Evolutionary conservation across 306 rosid species (phyloP).

Genomic region (Fragaria iinumae): DNA sequence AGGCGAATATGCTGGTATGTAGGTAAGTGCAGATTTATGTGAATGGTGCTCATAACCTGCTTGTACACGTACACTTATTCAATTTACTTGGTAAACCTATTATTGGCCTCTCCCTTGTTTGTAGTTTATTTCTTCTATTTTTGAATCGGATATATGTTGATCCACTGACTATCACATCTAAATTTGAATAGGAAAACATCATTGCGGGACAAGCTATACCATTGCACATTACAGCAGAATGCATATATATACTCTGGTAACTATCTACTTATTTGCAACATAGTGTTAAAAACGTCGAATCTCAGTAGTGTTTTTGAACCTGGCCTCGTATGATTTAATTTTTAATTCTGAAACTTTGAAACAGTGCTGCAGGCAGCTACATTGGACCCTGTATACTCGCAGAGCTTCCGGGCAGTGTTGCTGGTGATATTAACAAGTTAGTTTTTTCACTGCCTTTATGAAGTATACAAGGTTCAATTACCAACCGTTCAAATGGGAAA

Average conservation of each 20-base stretch:
- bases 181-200: constrained; percentile 55
- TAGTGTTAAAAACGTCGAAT: no score
- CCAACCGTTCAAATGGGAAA: no score
- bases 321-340: no score
- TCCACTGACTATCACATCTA: constrained; percentile 66
- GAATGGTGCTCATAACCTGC: not conserved
- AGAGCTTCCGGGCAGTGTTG: no score
- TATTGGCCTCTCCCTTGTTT: not conserved
- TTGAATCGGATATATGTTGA: constrained; percentile 61
- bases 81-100: not conserved
- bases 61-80: not conserved
- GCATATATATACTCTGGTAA: constrained; percentile 29
- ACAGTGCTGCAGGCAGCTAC: constrained; percentile 76
- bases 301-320: no score
- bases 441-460: no score
- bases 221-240: constrained; percentile 66
- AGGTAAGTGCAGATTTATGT: constrained; percentile 34
- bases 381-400: constrained; percentile 68
- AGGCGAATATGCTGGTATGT: constrained; percentile 82
- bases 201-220: constrained; percentile 92
- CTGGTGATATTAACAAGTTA: no score
- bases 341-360: constrained; percentile 11
- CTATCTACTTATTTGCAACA: no score
- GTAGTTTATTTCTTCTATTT: constrained; percentile 4
- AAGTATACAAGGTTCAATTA: no score